A percentile compares a stretch with the other conserved stretches of the same genome.
These are phyloP conservation scores for Mortierella sp. DNA, from an alignment of 371 early-diverging fungal species.

Conservation along the genomic window DNA sequence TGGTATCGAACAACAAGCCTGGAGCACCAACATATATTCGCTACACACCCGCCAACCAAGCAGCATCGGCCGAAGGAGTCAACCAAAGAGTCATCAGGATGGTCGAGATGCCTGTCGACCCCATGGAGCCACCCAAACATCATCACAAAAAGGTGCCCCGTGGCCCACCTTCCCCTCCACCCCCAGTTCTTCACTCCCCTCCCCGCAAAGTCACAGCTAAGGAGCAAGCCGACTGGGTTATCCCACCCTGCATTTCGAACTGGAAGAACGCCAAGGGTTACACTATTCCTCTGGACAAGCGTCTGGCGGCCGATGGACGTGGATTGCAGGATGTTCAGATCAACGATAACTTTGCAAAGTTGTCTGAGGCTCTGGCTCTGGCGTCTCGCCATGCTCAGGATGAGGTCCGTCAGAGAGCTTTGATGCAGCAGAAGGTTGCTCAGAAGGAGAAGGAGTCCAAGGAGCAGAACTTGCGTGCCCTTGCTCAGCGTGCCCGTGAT, in stretches of 20 bases:
- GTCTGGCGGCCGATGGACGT: slow-evolving; percentile 97
- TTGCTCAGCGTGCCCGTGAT: slow-evolving; percentile 96
- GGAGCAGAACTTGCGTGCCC: slow-evolving; percentile 88
- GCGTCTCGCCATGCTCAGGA: slow-evolving; percentile 96
- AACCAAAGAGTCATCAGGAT: slow-evolving; percentile 91
- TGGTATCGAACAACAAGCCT: slow-evolving; percentile 68
- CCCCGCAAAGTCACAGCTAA: slow-evolving; percentile 95
- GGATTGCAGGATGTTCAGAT: slow-evolving; percentile 93
- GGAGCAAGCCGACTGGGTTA: slow-evolving; percentile 96
- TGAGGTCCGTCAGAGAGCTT: slow-evolving; percentile 90
- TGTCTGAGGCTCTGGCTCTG: slow-evolving; percentile 93
- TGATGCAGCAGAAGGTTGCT: slow-evolving; percentile 93
- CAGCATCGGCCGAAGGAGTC: slow-evolving; percentile 74
- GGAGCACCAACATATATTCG: slow-evolving; percentile 86
- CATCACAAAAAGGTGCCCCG: slow-evolving; percentile 93
- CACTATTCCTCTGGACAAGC: slow-evolving; percentile 98
- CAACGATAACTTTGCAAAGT: slow-evolving; percentile 96
- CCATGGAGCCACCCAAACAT: slow-evolving; percentile 95
- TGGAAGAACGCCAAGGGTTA: slow-evolving; percentile 99
- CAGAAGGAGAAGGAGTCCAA: slow-evolving; percentile 95
- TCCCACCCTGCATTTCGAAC: slow-evolving; percentile 98
- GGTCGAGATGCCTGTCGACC: slow-evolving; percentile 96
- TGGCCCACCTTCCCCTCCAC: slow-evolving; percentile 92
- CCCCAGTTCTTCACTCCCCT: slow-evolving; percentile 98
- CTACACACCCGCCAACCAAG: slow-evolving; percentile 89